Percentiles rank a stretch among this genome's conserved stretches.
phyloP scores from a whole-genome alignment of 2,329 filamentous ascomycete genomes.

The Cryphonectria japonica region DNA sequence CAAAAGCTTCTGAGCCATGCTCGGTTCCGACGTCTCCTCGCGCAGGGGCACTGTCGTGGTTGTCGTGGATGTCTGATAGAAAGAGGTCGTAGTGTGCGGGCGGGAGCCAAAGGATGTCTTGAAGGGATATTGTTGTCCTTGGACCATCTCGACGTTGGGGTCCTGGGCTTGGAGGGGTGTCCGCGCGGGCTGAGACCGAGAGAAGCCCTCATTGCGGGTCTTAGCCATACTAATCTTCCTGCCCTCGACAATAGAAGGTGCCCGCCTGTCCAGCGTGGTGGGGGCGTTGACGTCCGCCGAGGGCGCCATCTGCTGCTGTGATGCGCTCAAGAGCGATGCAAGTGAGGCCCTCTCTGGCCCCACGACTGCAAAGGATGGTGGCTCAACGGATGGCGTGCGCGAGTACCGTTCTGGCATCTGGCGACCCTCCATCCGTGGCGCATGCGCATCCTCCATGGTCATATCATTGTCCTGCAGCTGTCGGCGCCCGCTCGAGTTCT shows the following conservation, averaged over 20 bases:
- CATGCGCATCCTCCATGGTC: constrained; percentile 27
- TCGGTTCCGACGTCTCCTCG: constrained; percentile 48
- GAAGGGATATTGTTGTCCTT: constrained; percentile 6
- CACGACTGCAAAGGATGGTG: constrained; percentile 60
- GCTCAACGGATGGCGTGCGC: constrained; percentile 65
- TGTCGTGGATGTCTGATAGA: constrained; percentile 54
- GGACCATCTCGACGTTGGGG: constrained; percentile 25
- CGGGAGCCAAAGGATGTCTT: constrained; percentile 35
- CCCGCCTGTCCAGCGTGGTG: constrained; percentile 49
- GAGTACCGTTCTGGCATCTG: constrained; percentile 45
- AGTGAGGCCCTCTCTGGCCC: constrained; percentile 60
- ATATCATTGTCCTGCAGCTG: constrained; percentile 34
- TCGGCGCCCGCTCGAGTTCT: constrained; percentile 28
- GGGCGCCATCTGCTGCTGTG: constrained; percentile 46
- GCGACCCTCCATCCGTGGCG: neutral
- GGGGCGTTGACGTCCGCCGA: constrained; percentile 44
- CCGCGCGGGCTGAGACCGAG: constrained; percentile 10
- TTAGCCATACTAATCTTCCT: constrained; percentile 30
- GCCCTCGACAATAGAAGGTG: constrained; percentile 33
- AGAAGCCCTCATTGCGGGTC: constrained; percentile 11
- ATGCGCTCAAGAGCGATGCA: constrained; percentile 63
- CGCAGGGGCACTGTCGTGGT: constrained; percentile 57
- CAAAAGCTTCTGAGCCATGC: constrained; percentile 48
- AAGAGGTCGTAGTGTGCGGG: constrained; percentile 51
- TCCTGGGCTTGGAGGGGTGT: constrained; percentile 24